Evolutionary conservation across 2,329 filamentous ascomycete species (phyloP), one percentile per base, ranked within the genome.

Genomic region (Daldinia sp.): DNA sequence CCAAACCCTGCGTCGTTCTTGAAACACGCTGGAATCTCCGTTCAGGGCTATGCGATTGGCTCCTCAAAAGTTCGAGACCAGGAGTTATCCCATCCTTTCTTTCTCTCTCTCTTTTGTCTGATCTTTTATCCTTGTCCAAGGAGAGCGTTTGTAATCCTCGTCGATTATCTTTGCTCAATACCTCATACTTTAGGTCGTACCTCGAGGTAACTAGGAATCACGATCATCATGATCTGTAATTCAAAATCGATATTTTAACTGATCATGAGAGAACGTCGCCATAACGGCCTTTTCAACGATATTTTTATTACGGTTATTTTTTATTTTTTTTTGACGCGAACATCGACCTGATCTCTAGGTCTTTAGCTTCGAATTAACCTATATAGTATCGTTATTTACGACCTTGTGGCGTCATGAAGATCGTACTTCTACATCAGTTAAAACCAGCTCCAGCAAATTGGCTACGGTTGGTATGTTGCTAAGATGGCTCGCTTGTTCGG

Each of bases 1-100:
- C 39, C 48, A 30, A 61, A 61, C 65, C 65, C 62, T 65, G 62
- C 17, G 62, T 49, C 25, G 58, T 53, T 67, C 65, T 67, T 63
- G 65, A 67, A 67, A 67, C 65, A 34, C 48, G 17, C 43, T 49
- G 39, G 30, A 37, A 57, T 57, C 27, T 62, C 43, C 29, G n/a
- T 51, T 32, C 29, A 43, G n/a, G 27, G 39, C 25, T 35, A 23
- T 45, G 32, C 43, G 32, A 67, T 67, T 65, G 61, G 64, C 27
- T 37, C 39, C 51, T 64, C 55, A 39, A 9, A 64, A 41, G 21
- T 59, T 51, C 17, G 52, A 57, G 43, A 56, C 48, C 41, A 49
- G 53, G 54, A 29, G 29, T 7, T n/a, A 17, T 30, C 45, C 51
- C 41, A 37, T 29, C 51, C 29, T 34, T 39, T n/a, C n/a, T n/a